Conservation (phyloP, 345 rosid genomes). For the Pistacia integerrima region DNA sequence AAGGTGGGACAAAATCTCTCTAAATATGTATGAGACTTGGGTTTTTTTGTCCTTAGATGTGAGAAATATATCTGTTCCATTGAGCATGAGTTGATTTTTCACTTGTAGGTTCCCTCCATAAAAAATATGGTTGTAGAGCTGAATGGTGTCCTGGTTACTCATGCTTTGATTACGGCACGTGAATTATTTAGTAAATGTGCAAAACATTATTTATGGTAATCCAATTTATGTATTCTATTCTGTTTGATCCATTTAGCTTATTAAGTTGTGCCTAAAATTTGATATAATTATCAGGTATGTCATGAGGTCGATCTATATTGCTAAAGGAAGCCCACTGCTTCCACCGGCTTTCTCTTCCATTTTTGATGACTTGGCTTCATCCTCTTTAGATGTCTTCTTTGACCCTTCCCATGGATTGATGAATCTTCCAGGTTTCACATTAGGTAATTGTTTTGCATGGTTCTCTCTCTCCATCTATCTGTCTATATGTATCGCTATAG, state of each 20-base stretch:
- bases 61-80: slow-evolving; percentile 5
- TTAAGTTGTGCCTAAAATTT: slow-evolving; percentile 9
- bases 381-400: slow-evolving; percentile 92
- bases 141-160: slow-evolving; percentile 88
- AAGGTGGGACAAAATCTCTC: slow-evolving; percentile 52
- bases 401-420: slow-evolving; percentile 82
- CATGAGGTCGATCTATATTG: slow-evolving; percentile 90
- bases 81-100: slow-evolving; percentile 16
- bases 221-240: slow-evolving; percentile 13
- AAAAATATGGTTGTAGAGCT: slow-evolving; percentile 89
- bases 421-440: slow-evolving; percentile 79
- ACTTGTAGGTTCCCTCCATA: slow-evolving; percentile 76
- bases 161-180: slow-evolving; percentile 84
- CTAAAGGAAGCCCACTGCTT: slow-evolving; percentile 87
- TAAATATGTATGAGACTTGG: slow-evolving; percentile 21
- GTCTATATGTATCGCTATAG: background rate
- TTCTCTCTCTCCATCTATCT: slow-evolving; percentile 3
- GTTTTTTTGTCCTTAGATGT: slow-evolving; percentile 18
- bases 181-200: slow-evolving; percentile 75
- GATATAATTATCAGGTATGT: slow-evolving; percentile 64
- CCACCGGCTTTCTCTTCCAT: slow-evolving; percentile 87
- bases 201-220: slow-evolving; percentile 92
- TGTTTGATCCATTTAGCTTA: slow-evolving; percentile 7
- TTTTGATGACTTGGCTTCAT: slow-evolving; percentile 87
- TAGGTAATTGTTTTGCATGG: slow-evolving; percentile 47